These are phyloP conservation scores for Cladophialophora carrionii DNA, from an alignment of 2,329 filamentous ascomycete genomes.

Conservation along the genomic window DNA sequence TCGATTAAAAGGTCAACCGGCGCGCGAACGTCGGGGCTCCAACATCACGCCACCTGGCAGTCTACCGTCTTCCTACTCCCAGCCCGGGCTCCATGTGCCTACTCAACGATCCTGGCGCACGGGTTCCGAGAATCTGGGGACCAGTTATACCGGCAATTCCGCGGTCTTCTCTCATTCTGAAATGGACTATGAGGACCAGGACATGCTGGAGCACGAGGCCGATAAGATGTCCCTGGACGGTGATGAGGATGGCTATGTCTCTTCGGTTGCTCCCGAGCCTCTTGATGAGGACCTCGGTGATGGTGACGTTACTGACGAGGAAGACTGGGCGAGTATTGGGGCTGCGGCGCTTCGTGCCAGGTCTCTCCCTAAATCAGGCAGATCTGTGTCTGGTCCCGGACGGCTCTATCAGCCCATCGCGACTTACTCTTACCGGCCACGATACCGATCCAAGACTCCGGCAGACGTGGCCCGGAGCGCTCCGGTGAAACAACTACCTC, in stretches of 20 bases:
- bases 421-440: slow-evolving; percentile 42
- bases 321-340: slow-evolving; percentile 91
- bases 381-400: slow-evolving; percentile 47
- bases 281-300: slow-evolving; percentile 73
- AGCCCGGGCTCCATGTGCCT: slow-evolving; percentile 55
- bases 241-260: slow-evolving; percentile 67
- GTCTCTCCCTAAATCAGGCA: slow-evolving; percentile 52
- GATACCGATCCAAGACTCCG: slow-evolving; percentile 33
- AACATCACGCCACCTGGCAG: slow-evolving; percentile 45
- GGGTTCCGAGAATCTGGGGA: slow-evolving; percentile 46
- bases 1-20: slow-evolving; percentile 67
- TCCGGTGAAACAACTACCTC: slow-evolving; percentile 48
- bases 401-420: slow-evolving; percentile 46
- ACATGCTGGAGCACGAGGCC: slow-evolving; percentile 79
- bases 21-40: slow-evolving; percentile 39
- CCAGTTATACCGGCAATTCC: slow-evolving; percentile 71
- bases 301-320: slow-evolving; percentile 88
- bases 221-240: slow-evolving; percentile 93
- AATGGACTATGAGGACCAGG: slow-evolving; percentile 64
- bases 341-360: slow-evolving; percentile 78
- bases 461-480: slow-evolving; percentile 43
- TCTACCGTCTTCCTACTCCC: slow-evolving; percentile 50
- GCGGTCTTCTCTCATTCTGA: slow-evolving; percentile 73
- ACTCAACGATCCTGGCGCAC: slow-evolving; percentile 43
- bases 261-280: slow-evolving; percentile 70